These are phyloP conservation scores for Kwoniella shandongensis DNA, from an alignment of 768 basidiomycete genomes.

Conservation along the genomic window DNA sequence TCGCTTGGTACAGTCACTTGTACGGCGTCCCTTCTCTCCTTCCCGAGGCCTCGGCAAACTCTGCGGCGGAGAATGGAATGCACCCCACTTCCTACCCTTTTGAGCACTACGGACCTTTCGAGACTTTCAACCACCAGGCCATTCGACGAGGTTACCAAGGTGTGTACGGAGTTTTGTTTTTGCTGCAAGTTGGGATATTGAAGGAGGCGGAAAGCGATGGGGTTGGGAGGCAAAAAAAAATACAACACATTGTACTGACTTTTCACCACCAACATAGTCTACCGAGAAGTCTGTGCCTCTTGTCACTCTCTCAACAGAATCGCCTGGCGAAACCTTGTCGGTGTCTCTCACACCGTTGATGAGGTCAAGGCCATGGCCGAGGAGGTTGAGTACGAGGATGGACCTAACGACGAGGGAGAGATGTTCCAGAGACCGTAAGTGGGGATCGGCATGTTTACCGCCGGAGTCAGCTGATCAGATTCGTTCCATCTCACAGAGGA, in stretches of 20 bases:
- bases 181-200: not conserved
- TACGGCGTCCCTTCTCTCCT: constrained; percentile 88
- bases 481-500: constrained; percentile 56
- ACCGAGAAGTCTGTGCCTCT: constrained; percentile 97
- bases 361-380: constrained; percentile 90
- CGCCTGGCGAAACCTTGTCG: constrained; percentile 99
- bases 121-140: constrained; percentile 93
- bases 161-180: constrained; percentile 55
- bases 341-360: constrained; percentile 91
- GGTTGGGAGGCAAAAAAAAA: not conserved
- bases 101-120: constrained; percentile 81
- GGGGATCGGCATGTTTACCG: not conserved
- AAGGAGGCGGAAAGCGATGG: not conserved
- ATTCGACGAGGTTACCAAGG: constrained; percentile 55
- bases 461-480: not conserved
- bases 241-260: too few species aligned
- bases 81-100: constrained; percentile 85
- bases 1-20: constrained; percentile 94
- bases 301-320: constrained; percentile 99
- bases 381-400: constrained; percentile 94
- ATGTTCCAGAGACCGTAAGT: constrained; percentile 89
- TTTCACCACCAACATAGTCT: constrained; percentile 77
- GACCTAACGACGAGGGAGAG: constrained; percentile 89
- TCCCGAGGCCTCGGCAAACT: constrained; percentile 87
- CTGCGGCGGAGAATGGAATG: constrained; percentile 88